Evolutionary conservation across 805 yeast species (phyloP), one percentile per base, ranked within the genome.

Genomic region (Nakazawaea ishiwadae): DNA sequence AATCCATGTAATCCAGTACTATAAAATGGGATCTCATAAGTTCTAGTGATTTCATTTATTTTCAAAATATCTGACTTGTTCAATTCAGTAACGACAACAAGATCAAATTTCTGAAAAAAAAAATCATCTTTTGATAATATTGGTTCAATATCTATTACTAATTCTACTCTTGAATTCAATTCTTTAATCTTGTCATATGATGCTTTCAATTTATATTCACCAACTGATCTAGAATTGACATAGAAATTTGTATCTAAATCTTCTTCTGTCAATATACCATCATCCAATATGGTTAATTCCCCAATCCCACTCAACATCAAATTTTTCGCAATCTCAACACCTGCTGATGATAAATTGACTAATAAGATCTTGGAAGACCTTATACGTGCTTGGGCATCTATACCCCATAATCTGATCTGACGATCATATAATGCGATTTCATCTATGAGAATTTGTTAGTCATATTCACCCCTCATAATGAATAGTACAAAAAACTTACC

Each of bases 361-460:
- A 93, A 52, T 34, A 90, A 63, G 4, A 91, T 70, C 34, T 73
- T 74, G 6, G 96, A 81, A 15, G 80, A 75, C 28, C 93, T 72
- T 67, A 91, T 76, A 33, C 79, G 60, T 31, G 77, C 71, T 59
- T 91, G 99, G 3, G 97, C 95, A 24, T 85, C 95, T 56, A 93
- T 69, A 2, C 99, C 99, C 99, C 99, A 91, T 16, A 91, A 70
- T 48, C 99, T 66, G 48, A 91, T 90, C 62, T 91, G 99, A 45
- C 99, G 76, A 61, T 91, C 99, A 56, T 91, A 91, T 17, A 91
- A 71, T 1, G 95, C 96, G 44, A 90, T 78, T 56, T 90, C 97
- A 53, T 89, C 96, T 62, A 29, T 21, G 7, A 9, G 8, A n/a
- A 12, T 18, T 14, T 16, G 31, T 37, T 29, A 30, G 40, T 37